phyloP scores from a whole-genome alignment of 2,329 filamentous ascomycete genomes.

The Neurospora sp. region DNA sequence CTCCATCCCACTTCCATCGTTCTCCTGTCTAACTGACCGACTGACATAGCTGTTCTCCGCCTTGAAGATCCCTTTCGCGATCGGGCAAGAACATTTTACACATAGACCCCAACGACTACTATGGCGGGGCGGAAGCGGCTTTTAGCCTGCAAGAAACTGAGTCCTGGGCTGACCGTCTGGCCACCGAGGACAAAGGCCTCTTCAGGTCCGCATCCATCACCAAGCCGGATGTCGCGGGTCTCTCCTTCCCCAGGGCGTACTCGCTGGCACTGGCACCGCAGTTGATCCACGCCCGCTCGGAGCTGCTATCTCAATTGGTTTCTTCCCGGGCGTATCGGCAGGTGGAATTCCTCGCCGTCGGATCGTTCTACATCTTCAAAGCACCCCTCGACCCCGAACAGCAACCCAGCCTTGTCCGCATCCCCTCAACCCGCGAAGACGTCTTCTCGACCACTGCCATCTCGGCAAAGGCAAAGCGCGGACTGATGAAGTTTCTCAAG shows the following conservation, averaged over 20 bases:
- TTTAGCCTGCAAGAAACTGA: slow-evolving; percentile 76
- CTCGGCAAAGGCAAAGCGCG: slow-evolving; percentile 70
- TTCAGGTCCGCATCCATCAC: slow-evolving; percentile 30
- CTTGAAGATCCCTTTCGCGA: slow-evolving; percentile 75
- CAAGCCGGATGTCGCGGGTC: slow-evolving; percentile 28
- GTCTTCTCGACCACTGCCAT: slow-evolving; percentile 73
- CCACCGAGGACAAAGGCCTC: slow-evolving; percentile 13
- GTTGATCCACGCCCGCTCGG: slow-evolving; percentile 74
- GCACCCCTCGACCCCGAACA: slow-evolving; percentile 19
- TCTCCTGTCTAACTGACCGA: slow-evolving; percentile 44
- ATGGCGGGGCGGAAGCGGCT: slow-evolving; percentile 78
- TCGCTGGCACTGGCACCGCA: slow-evolving; percentile 77
- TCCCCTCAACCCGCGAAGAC: slow-evolving; percentile 86
- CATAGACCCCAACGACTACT: slow-evolving; percentile 78
- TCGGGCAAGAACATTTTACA: slow-evolving; percentile 88
- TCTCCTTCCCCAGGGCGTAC: slow-evolving; percentile 64
- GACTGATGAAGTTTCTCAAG: slow-evolving; percentile 87
- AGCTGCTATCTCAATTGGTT: slow-evolving; percentile 70
- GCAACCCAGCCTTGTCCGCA: slow-evolving; percentile 46
- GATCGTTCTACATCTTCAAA: slow-evolving; percentile 77
- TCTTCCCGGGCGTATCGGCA: slow-evolving; percentile 81
- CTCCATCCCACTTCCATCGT: slow-evolving; percentile 24
- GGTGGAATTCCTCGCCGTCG: slow-evolving; percentile 87
- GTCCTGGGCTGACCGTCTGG: slow-evolving; percentile 51
- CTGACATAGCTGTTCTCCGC: slow-evolving; percentile 51